A percentile compares a stretch with the other conserved stretches of the same genome.
These are phyloP conservation scores for Citrus mangshanensis DNA, from an alignment of 345 rosid genomes.

Conservation along the genomic window DNA sequence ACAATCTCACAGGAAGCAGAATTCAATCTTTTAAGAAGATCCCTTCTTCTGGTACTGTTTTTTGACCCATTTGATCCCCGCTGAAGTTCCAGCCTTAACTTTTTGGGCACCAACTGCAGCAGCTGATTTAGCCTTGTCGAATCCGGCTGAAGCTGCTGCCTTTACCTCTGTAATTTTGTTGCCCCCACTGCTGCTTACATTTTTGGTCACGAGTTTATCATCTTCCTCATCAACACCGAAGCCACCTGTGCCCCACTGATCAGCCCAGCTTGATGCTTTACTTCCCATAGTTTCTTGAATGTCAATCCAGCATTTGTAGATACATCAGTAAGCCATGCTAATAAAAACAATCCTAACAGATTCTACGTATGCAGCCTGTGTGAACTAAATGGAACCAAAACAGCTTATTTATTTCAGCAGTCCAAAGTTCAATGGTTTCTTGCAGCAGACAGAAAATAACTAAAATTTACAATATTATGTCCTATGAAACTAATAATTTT, in stretches of 20 bases:
- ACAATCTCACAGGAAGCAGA: not conserved
- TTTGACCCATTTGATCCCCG: slow-evolving; percentile 27
- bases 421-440: not conserved
- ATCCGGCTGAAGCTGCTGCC: slow-evolving; percentile 11
- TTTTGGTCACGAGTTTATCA: not conserved
- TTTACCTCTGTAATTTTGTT: slow-evolving; percentile 19
- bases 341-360: not conserved
- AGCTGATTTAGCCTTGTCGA: slow-evolving; percentile 22
- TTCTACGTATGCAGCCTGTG: not conserved
- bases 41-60: slow-evolving; percentile 3
- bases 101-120: slow-evolving; percentile 8
- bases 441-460: not conserved
- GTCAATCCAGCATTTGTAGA: too few relatives aligned
- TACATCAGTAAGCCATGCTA: too few relatives aligned
- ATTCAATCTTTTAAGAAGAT: slow-evolving; percentile 7
- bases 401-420: not conserved
- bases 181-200: not conserved
- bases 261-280: slow-evolving; percentile 6
- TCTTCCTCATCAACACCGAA: not conserved
- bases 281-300: not conserved
- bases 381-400: not conserved
- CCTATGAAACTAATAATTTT: not conserved
- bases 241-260: too few relatives aligned
- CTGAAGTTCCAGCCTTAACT: slow-evolving; percentile 19
- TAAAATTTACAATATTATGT: not conserved